phyloP scores from a whole-genome alignment of 768 basidiomycete species.

The Boletus sp. region DNA sequence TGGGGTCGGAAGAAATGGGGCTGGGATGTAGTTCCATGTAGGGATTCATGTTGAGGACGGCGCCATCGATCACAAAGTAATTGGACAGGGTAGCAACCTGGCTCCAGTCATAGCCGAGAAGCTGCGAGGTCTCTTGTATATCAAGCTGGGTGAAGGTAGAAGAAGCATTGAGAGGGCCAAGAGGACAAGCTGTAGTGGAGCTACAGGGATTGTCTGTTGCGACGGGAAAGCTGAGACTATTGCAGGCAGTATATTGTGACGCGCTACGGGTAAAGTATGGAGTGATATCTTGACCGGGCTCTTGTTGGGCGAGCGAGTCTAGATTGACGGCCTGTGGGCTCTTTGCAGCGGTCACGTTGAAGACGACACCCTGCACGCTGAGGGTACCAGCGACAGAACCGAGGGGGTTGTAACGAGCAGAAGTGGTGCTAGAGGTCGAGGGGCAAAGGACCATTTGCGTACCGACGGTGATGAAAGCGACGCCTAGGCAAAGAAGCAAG shows the following conservation, averaged over 20 bases:
- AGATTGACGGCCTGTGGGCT: slow-evolving; percentile 55
- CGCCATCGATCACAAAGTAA: slow-evolving; percentile 89
- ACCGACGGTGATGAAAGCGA: slow-evolving; percentile 94
- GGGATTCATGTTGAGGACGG: slow-evolving; percentile 88
- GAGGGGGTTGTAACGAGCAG: slow-evolving; percentile 47
- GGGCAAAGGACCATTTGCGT: slow-evolving; percentile 93
- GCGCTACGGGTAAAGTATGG: slow-evolving; percentile 71
- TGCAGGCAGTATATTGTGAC: slow-evolving; percentile 63
- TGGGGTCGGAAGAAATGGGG: slow-evolving; percentile 64
- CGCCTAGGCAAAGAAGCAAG: slow-evolving; percentile 63
- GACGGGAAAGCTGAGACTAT: slow-evolving; percentile 55
- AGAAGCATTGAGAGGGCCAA: slow-evolving; percentile 54
- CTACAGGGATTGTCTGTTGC: slow-evolving; percentile 77
- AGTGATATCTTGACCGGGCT: slow-evolving; percentile 89
- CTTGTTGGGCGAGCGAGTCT: slow-evolving; percentile 46
- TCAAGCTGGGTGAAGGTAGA: slow-evolving; percentile 58
- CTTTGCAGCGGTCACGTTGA: slow-evolving; percentile 60
- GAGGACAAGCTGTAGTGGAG: slow-evolving; percentile 56
- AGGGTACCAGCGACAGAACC: slow-evolving; percentile 61
- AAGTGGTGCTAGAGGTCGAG: slow-evolving; percentile 40
- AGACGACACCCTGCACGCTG: slow-evolving; percentile 71
- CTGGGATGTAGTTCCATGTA: slow-evolving; percentile 75
- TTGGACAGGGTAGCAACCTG: slow-evolving; percentile 70
- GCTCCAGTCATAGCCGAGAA: slow-evolving; percentile 89
- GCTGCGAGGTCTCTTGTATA: slow-evolving; percentile 60